Percentiles rank a stretch among this genome's conserved stretches.
phyloP scores from a whole-genome alignment of 2,329 filamentous ascomycete species.

The Colletotrichum sp. region DNA sequence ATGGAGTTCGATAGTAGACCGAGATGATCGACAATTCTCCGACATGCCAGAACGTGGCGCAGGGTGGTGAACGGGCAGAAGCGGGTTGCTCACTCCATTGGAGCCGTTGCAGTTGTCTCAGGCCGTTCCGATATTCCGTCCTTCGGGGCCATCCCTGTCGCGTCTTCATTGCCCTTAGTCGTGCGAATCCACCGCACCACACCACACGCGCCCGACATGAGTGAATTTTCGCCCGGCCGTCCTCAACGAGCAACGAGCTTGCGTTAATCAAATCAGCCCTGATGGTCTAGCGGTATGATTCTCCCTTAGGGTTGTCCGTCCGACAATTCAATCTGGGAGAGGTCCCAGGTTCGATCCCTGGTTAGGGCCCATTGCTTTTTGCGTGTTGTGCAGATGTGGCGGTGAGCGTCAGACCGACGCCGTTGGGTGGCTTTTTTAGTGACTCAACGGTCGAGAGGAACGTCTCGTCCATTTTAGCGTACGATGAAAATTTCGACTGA shows the following conservation, averaged over 20 bases:
- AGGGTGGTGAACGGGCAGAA: not conserved
- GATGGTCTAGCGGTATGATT: conserved; percentile 22
- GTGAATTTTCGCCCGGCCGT: fast-evolving
- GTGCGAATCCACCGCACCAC: not conserved
- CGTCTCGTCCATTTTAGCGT: not conserved
- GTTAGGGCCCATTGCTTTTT: conserved; percentile 4
- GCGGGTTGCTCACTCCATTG: not conserved
- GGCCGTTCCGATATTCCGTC: not conserved
- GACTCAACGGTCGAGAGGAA: not conserved
- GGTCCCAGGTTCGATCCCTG: conserved; percentile 19
- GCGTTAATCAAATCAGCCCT: not conserved
- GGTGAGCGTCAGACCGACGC: not conserved
- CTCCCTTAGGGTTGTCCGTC: conserved; percentile 4
- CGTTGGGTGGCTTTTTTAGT: not conserved
- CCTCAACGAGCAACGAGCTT: not conserved
- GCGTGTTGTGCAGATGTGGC: not conserved
- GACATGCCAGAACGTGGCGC: not conserved
- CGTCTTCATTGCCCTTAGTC: not conserved
- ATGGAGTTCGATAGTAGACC: not conserved
- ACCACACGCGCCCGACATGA: not conserved
- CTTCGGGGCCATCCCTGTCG: not conserved
- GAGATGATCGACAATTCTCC: not conserved
- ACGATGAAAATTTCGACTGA: not conserved
- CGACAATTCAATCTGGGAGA: not conserved
- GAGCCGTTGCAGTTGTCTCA: not conserved